phyloP scores from a whole-genome alignment of 1,284 basidiomycete genomes.

The Leccinum fuscescens region DNA sequence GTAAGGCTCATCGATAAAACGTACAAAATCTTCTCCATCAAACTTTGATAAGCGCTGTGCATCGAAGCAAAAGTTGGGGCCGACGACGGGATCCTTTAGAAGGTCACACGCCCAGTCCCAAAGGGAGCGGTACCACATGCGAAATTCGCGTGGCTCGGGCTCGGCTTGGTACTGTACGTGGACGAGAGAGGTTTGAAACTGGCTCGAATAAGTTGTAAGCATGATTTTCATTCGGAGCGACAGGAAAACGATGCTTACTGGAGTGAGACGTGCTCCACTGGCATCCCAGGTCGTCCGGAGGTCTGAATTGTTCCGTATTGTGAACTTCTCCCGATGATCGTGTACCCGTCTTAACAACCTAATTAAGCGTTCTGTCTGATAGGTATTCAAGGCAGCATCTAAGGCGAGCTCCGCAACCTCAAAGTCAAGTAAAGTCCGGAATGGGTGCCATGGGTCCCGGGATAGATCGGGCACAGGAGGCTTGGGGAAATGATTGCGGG shows the following conservation, averaged over 20 bases:
- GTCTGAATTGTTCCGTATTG: slow-evolving; percentile 1
- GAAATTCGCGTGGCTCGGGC: not conserved
- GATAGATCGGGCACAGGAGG: not conserved
- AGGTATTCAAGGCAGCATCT: slow-evolving; percentile 1
- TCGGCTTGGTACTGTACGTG: slow-evolving; percentile 5
- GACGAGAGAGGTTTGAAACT: slow-evolving; percentile 10
- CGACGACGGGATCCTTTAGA: slow-evolving; percentile 12
- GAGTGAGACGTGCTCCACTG: slow-evolving; percentile 1
- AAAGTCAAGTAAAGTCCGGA: slow-evolving; percentile 6
- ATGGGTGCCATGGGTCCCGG: slow-evolving; percentile 9
- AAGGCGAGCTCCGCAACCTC: slow-evolving; percentile 7
- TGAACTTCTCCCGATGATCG: slow-evolving; percentile 4
- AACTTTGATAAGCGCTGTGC: slow-evolving; percentile 28
- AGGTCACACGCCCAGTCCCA: slow-evolving; percentile 17
- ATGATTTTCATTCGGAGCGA: not conserved
- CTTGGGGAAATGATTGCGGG: not conserved
- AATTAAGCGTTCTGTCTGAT: slow-evolving; percentile 9
- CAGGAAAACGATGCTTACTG: slow-evolving; percentile 1
- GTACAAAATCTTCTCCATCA: slow-evolving; percentile 28
- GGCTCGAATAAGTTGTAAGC: not conserved
- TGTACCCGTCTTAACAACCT: not conserved
- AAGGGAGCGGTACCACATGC: slow-evolving; percentile 9
- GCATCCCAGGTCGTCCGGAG: slow-evolving; percentile 7
- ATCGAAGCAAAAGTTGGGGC: slow-evolving; percentile 25
- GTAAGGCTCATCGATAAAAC: slow-evolving; percentile 37